A percentile compares a stretch with the other conserved stretches of the same genome.
These are phyloP conservation scores for Globisporangium heterothallicum DNA, from an alignment of 352 stramenopile genomes.

Conservation along the genomic window DNA sequence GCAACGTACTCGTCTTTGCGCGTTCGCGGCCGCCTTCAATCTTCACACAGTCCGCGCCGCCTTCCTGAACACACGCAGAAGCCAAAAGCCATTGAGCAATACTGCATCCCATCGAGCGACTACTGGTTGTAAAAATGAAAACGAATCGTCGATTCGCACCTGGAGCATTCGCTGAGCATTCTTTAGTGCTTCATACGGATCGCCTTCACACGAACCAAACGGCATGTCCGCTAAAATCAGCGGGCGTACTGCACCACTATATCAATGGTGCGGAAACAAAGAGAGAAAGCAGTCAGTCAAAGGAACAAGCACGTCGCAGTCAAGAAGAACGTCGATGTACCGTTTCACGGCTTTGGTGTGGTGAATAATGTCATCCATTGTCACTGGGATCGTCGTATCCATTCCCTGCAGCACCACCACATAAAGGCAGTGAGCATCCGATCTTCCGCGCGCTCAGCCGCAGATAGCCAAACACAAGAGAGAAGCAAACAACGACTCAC, in stretches of 20 bases:
- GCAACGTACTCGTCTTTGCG: constrained; percentile 52
- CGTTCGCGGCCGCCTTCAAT: constrained; percentile 93
- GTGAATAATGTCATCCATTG: constrained; percentile 98
- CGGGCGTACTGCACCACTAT: constrained; percentile 69
- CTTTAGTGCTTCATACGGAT: constrained; percentile 86
- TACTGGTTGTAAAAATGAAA: neutral
- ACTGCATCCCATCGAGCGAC: neutral
- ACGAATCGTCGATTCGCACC: constrained; percentile 23
- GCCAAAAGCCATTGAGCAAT: neutral
- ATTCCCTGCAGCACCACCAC: constrained; percentile 47
- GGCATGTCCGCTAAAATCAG: constrained; percentile 98
- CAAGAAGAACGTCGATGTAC: no score
- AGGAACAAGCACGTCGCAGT: no score
- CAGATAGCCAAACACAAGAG: no score
- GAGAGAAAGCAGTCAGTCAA: no score
- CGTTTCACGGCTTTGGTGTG: constrained; percentile 95
- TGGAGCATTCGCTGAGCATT: constrained; percentile 95
- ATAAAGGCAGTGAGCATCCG: constrained; percentile 7
- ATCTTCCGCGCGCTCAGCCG: no score
- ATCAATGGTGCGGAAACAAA: no score
- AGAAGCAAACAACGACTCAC: no score
- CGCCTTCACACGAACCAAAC: constrained; percentile 95
- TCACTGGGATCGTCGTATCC: constrained; percentile 91
- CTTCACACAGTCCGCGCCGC: constrained; percentile 96
- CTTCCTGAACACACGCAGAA: constrained; percentile 72